Evolutionary conservation across 2,329 filamentous ascomycete species (phyloP).

Genomic region (Colletotrichum tropicale): DNA sequence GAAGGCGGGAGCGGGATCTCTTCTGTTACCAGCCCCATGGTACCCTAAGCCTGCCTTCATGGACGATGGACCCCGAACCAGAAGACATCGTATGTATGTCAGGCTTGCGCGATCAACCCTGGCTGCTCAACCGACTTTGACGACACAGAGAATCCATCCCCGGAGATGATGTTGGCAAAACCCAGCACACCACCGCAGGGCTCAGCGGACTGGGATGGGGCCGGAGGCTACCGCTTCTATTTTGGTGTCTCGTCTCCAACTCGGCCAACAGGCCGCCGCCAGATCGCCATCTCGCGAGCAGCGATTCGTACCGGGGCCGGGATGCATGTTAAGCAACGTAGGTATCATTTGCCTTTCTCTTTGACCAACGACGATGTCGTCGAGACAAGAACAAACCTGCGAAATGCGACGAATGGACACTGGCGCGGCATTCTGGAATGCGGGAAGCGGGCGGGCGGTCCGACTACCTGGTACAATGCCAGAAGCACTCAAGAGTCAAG

Average conservation of each 20-base stretch:
- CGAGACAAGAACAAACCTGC: background rate
- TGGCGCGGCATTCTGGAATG: background rate
- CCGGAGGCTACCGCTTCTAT: slow-evolving; percentile 15
- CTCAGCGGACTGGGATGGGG: background rate
- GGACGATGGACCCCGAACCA: background rate
- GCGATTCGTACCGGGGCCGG: background rate
- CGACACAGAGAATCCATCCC: background rate
- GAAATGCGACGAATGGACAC: background rate
- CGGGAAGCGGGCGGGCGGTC: background rate
- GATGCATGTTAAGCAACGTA: background rate
- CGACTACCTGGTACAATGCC: background rate
- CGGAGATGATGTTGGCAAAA: slow-evolving; percentile 11
- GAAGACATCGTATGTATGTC: background rate
- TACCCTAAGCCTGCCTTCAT: background rate
- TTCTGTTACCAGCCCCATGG: background rate
- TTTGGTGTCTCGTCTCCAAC: slow-evolving; percentile 1
- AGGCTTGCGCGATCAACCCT: background rate
- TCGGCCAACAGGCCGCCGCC: background rate
- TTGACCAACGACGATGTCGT: background rate
- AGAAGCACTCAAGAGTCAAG: background rate
- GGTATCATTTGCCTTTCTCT: background rate
- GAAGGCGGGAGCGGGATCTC: background rate
- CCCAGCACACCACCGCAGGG: background rate
- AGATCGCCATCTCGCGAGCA: background rate
- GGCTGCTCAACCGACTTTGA: background rate